phyloP scores from a whole-genome alignment of 768 basidiomycete species.

The Mycena metata region DNA sequence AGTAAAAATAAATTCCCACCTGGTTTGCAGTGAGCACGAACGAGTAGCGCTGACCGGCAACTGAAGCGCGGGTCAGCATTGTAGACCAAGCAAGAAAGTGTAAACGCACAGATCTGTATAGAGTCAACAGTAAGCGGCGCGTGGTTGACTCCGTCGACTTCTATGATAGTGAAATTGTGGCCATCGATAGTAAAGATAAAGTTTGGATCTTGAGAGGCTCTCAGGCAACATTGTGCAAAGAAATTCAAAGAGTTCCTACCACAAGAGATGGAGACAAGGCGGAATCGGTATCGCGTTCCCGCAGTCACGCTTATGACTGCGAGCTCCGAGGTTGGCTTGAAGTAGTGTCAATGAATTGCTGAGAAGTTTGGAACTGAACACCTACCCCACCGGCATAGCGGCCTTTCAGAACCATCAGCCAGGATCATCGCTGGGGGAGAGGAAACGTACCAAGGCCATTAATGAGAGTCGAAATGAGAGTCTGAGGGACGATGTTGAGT shows the following conservation, averaged over 20 bases:
- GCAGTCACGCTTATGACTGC: slow-evolving; percentile 51
- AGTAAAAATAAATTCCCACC: no score
- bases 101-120: slow-evolving; percentile 30
- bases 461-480: slow-evolving; percentile 39
- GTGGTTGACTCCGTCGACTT: slow-evolving; percentile 21
- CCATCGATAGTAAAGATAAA: slow-evolving; percentile 56
- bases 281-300: slow-evolving; percentile 53
- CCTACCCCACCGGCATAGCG: slow-evolving; percentile 25
- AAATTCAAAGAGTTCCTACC: slow-evolving; percentile 13
- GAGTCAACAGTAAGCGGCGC: slow-evolving; percentile 22
- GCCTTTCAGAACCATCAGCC: background rate
- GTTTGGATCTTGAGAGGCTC: slow-evolving; percentile 39
- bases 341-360: background rate
- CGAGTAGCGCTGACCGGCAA: slow-evolving; percentile 59
- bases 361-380: background rate
- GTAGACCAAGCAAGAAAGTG: background rate
- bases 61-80: slow-evolving; percentile 15
- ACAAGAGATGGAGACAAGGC: slow-evolving; percentile 52
- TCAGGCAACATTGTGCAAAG: background rate
- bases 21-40: slow-evolving; percentile 61
- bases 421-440: no score
- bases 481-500: background rate
- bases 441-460: slow-evolving; percentile 18
- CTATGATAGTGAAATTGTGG: slow-evolving; percentile 64
- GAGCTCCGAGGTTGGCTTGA: slow-evolving; percentile 39